Evolutionary conservation across 108 stramenopile genomes (phyloP), one percentile per base, ranked within the genome.

Genomic region (Skeletonema costatum): DNA sequence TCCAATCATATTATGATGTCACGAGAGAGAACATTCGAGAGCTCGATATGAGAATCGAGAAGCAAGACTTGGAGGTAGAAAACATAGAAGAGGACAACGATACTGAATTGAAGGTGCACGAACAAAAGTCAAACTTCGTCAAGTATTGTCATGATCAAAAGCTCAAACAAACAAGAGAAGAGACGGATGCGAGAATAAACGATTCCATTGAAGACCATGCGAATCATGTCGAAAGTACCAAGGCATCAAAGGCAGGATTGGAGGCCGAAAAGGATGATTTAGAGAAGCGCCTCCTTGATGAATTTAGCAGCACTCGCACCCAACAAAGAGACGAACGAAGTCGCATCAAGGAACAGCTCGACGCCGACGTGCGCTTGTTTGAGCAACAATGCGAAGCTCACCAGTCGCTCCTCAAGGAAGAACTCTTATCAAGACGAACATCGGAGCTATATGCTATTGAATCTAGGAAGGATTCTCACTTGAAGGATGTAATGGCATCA

Each of bases 121-220:
- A 83, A 46, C 82, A 83, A 48, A 83, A 83, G 63, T 50, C 75
- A 6, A 73, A 73, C 12, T 83, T 73, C 63, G 33, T 83, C 36
- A 67, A 77, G 35, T 83, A 83, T 60, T 83, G 82, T 32, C 82
- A 83, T 42, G 72, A 76, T 17, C 64, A 63, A 35, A 76, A 74
- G 66, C 14, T 83, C 13, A 76, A 64, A 32, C 60, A 66, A 11
- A 46, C 56, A 8, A 9, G 29, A 5, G 71, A 69, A 35, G 38
- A 68, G 0, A 53, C 44, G 4, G 60, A 56, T 31, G 32, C 41
- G 29, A 72, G 72, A 51, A 39, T 46, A 36, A 64, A 82, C 8
- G 33, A 60, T 32, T 46, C 44, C 10, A 31, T 5, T 1, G 19
- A 36, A 4, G 51, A 44, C 13, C 75, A 82, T 62, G 61, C 33